These are phyloP conservation scores for Panicum hallii DNA, from an alignment of 202 grass and related monocot species.

Conservation along the genomic window DNA sequence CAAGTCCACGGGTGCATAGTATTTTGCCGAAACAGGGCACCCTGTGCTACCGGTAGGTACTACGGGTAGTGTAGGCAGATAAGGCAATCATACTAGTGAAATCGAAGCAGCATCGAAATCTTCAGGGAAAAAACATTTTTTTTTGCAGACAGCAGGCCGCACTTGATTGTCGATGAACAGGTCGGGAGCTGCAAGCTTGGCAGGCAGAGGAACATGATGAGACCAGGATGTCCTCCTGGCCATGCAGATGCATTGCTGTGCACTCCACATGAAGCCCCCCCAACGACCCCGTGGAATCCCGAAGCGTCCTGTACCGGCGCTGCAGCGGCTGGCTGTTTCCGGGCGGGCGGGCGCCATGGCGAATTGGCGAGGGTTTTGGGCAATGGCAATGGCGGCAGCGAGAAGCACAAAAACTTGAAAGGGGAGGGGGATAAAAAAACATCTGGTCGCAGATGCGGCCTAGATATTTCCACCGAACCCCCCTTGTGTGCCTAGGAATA, in stretches of 20 bases:
- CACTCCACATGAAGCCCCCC: not conserved
- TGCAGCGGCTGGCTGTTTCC: not conserved
- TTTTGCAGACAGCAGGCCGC: not conserved
- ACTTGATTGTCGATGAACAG: not conserved
- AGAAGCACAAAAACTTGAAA: not conserved
- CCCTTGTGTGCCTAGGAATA: slow-evolving; percentile 29
- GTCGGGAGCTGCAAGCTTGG: not conserved
- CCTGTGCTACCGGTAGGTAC: not conserved
- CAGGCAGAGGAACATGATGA: slow-evolving; percentile 44
- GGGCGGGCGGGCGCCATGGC: not conserved
- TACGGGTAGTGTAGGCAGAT: not conserved
- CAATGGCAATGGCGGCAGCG: not conserved
- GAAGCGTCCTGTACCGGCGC: slow-evolving; percentile 22
- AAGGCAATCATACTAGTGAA: not conserved
- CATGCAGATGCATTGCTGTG: slow-evolving; percentile 22
- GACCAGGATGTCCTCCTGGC: slow-evolving; percentile 13
- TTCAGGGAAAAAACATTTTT: not conserved
- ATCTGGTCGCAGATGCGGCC: not conserved
- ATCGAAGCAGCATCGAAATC: not conserved
- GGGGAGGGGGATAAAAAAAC: not conserved
- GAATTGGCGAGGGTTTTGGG: not conserved
- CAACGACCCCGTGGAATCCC: slow-evolving; percentile 4
- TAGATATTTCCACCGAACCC: not conserved
- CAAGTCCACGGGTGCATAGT: not conserved
- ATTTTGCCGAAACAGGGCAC: not conserved